These are phyloP conservation scores for Crithidia sp. DNA, from an alignment of 208 protist genomes.

Conservation along the genomic window DNA sequence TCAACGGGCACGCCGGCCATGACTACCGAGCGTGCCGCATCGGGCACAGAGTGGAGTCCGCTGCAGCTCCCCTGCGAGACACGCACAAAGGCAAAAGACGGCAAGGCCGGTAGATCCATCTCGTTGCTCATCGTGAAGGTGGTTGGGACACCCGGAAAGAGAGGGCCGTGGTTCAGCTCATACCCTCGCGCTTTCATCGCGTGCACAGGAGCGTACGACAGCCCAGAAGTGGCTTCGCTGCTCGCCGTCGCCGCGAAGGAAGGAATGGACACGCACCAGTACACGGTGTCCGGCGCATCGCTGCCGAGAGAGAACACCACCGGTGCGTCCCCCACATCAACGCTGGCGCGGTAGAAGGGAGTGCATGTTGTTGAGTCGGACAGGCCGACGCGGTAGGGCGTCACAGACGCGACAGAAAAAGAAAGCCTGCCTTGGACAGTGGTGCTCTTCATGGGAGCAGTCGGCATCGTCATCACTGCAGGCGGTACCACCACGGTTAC, in stretches of 20 bases:
- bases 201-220: background rate
- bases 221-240: background rate
- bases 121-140: slow-evolving; percentile 2
- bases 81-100: slow-evolving; percentile 2
- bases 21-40: background rate
- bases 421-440: too few species aligned
- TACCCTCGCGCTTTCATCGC: background rate
- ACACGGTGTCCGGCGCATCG: slow-evolving; percentile 1
- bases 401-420: too few species aligned
- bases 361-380: background rate
- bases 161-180: background rate
- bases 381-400: background rate
- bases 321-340: background rate
- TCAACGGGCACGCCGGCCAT: background rate
- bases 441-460: background rate
- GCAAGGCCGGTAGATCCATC: background rate
- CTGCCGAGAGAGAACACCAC: background rate
- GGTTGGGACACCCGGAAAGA: background rate
- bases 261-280: slow-evolving; percentile 11
- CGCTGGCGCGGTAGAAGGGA: background rate
- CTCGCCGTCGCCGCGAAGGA: background rate
- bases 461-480: background rate
- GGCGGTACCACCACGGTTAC: background rate
- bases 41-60: background rate
- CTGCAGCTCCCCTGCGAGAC: background rate